Base-by-base conservation (phyloP, 768 basidiomycete genomes). In the Collybia mongolica region DNA sequence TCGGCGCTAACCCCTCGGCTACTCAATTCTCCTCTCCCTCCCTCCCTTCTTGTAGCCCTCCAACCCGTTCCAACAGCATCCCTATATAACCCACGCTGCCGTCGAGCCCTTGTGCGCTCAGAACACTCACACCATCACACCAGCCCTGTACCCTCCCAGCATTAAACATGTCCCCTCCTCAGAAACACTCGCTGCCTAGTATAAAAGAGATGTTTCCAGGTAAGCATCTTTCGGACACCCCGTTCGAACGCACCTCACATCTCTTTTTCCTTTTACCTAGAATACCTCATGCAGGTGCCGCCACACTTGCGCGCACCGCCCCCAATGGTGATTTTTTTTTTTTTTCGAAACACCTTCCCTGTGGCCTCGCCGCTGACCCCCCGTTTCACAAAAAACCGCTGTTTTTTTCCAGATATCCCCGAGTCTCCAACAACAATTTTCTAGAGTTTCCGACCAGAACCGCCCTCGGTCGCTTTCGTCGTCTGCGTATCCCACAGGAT, bases 121-220 rank as follows among this genome's bases (percentile, higher is more conserved):
- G 9, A 18, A 7, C 18, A 12, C 19, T 44, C 4, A 26, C 26
- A 44, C 26, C 38, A 39, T 24, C 41, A 36, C 38, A 15, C 45
- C 23, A 19, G 17, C 7, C 14, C 11, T 41, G 14, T 14, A 2
- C 9, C 37, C 2, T 18, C 1, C 45, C 9, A 24, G 6, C 37
- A 42, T 17, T 20, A 76, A 76, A 56, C n/a, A 77, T 81, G 46
- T n/a, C 35, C 14, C 3, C 32, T 2, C 7, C 7, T 32, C 32
- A 32, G 32, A 18, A 15, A 24, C 11, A 26, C 22, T 17, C 26
- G 1, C 15, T 47, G 22, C 46, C 46, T n/a, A 19, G 46, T 7
- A 47, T 47, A 17, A 36, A 39, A 6, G 46, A 39, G 67, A 75
- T 80, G 71, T 82, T 81, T 53, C 80, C 80, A 40, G 78, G 80